A percentile compares a stretch with the other conserved stretches of the same genome.
These are phyloP conservation scores for Nitzschia sp. DNA, from an alignment of 108 stramenopile genomes.

Conservation along the genomic window DNA sequence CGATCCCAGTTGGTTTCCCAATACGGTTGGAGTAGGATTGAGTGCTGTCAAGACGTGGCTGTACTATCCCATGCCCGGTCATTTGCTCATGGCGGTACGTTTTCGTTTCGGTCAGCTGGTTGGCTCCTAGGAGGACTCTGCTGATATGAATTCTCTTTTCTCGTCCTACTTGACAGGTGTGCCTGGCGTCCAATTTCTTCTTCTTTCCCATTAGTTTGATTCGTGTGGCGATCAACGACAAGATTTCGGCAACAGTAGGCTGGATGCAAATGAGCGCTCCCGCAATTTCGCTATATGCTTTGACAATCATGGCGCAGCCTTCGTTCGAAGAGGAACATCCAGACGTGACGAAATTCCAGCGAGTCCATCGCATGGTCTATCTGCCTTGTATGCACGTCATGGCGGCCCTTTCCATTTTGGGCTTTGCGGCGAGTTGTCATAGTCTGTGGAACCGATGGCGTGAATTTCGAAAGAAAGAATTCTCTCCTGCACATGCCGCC, in stretches of 20 bases:
- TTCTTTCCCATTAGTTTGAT: constrained; percentile 76
- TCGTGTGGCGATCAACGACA: constrained; percentile 72
- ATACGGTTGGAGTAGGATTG: constrained; percentile 72
- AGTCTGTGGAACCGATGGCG: constrained; percentile 57
- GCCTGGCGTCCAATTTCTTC: constrained; percentile 45
- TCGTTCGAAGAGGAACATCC: constrained; percentile 78
- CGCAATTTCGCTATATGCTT: constrained; percentile 60
- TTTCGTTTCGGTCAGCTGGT: background rate
- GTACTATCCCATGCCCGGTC: constrained; percentile 67
- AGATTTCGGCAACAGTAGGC: constrained; percentile 73
- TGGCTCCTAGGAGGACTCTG: background rate
- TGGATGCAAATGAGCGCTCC: constrained; percentile 86
- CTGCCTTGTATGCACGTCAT: constrained; percentile 74
- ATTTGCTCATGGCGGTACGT: constrained; percentile 59
- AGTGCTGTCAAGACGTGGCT: constrained; percentile 79
- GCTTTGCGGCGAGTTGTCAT: constrained; percentile 66
- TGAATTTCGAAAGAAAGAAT: constrained; percentile 53
- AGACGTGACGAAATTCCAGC: constrained; percentile 69
- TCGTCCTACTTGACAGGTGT: constrained; percentile 30
- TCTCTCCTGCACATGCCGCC: constrained; percentile 84
- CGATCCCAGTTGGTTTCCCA: constrained; percentile 78
- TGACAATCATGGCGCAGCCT: constrained; percentile 81
- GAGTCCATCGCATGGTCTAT: constrained; percentile 70
- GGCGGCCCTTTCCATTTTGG: constrained; percentile 60
- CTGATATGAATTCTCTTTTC: constrained; percentile 7